phyloP scores from a whole-genome alignment of 768 basidiomycete species.

The Pholiota molesta region DNA sequence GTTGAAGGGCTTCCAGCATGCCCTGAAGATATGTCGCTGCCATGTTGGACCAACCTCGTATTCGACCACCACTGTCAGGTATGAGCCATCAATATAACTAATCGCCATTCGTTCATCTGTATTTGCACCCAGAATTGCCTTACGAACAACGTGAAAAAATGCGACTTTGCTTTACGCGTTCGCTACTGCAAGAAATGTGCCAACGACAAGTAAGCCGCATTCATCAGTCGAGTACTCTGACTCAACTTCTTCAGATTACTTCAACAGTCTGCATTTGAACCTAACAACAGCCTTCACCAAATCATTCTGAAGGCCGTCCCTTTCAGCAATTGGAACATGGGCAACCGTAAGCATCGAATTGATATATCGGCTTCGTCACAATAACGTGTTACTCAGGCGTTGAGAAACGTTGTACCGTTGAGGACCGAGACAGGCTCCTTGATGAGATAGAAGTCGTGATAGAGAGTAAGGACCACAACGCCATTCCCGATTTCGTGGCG shows the following conservation, averaged over 20 bases:
- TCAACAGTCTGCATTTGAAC: conserved; percentile 1
- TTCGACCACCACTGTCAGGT: conserved; percentile 23
- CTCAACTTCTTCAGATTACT: conserved; percentile 1
- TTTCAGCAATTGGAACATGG: conserved; percentile 14
- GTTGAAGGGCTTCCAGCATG: conserved; percentile 1
- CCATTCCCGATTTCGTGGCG: conserved; percentile 19
- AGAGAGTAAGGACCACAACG: neutral
- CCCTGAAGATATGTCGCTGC: neutral
- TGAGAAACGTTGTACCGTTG: conserved; percentile 16
- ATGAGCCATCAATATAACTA: neutral
- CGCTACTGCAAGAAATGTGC: conserved; percentile 29
- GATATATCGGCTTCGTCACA: too few species aligned
- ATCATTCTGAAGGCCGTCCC: conserved; percentile 12
- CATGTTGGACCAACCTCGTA: conserved; percentile 1
- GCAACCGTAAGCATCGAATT: conserved; percentile 1
- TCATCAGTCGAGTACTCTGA: neutral
- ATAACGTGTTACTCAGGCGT: neutral
- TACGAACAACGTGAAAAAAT: conserved; percentile 18
- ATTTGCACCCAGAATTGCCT: conserved; percentile 23
- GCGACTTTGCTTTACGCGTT: conserved; percentile 29
- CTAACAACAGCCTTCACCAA: conserved; percentile 9
- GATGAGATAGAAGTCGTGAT: conserved; percentile 9
- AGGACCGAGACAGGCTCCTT: conserved; percentile 22
- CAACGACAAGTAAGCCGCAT: conserved; percentile 22
- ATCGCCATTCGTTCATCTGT: neutral